phyloP scores from a whole-genome alignment of 2,329 filamentous ascomycete genomes.

The Microdochium paspali region DNA sequence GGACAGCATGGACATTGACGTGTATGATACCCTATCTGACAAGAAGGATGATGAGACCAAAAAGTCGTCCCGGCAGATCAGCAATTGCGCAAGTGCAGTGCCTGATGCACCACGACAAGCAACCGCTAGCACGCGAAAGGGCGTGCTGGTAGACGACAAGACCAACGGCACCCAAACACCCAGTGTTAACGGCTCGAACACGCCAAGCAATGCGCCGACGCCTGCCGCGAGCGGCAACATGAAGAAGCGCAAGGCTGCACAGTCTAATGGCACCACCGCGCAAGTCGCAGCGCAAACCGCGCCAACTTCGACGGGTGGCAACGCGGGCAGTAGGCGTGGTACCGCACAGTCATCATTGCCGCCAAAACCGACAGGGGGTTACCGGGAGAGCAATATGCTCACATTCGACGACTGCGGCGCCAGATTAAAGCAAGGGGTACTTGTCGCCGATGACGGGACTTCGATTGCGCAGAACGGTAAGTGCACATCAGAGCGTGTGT shows the following conservation, averaged over 20 bases:
- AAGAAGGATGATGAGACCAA: constrained; percentile 48
- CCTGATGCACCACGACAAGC: constrained; percentile 18
- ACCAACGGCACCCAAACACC: constrained; percentile 14
- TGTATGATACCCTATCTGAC: constrained; percentile 58
- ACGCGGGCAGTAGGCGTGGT: constrained; percentile 16
- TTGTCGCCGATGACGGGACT: constrained; percentile 87
- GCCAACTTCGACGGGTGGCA: constrained; percentile 7
- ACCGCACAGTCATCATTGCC: constrained; percentile 8
- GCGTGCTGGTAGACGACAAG: constrained; percentile 19
- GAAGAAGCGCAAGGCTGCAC: constrained; percentile 74
- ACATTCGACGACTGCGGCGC: constrained; percentile 68
- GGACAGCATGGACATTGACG: constrained; percentile 81
- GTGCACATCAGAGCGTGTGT: constrained; percentile 13
- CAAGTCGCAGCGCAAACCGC: constrained; percentile 14
- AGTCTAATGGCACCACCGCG: constrained; percentile 20
- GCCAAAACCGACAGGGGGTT: constrained; percentile 15
- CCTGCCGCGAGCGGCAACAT: background rate
- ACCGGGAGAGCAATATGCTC: constrained; percentile 74
- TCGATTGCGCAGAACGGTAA: constrained; percentile 77
- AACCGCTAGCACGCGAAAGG: constrained; percentile 28
- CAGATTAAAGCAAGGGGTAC: constrained; percentile 62
- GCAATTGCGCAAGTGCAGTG: constrained; percentile 21
- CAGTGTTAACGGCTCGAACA: constrained; percentile 8
- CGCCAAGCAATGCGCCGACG: background rate
- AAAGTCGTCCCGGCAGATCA: constrained; percentile 42